Evolutionary conservation across 345 rosid genomes (phyloP), one percentile per base, ranked within the genome.

Genomic region (Arabis hirsuta): DNA sequence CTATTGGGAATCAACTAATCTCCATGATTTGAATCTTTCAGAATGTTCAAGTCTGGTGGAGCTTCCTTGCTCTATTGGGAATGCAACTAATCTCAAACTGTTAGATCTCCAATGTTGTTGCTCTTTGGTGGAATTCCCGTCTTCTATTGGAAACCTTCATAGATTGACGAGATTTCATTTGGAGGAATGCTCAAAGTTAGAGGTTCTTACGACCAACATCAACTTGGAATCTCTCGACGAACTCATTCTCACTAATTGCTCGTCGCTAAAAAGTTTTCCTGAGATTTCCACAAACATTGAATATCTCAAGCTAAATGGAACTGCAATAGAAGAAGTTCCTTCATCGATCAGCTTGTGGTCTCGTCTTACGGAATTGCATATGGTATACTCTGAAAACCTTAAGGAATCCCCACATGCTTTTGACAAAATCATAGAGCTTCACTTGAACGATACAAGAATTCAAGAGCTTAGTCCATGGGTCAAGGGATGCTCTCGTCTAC

Each of bases 241-340:
- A 1, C 46, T 69, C 22, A 0, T 9, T 56, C 55, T 69, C 36
- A 22, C 12, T 8, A 16, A 32, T 13, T 69, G 65, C 55, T 8
- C 7, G 0, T 0, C 6, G 26, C 12, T 69, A 3, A 56, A 32
- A 32, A 32, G 11, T 0, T 69, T 56, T 45, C 73, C 73, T 2
- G 47, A 69, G 16, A 55, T 69, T 48, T 69, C 65, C 45, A 69
- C 55, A n/a, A 56, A 46, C 32, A 32, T 56, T 0, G 4, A 20
- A 13, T 1, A 32, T 44, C 65, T 69, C 9, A 1, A 1, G 6
- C 64, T 69, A 4, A 22, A 1, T 2, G 45, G 55, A 19, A 69
- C 73, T 1, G 24, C 55, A 8, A 5, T 69, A 32, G 38, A 45
- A 36, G 56, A 56, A 32, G 65, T 69, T 7, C 65, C 73, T 56